Percentiles rank a stretch among this genome's conserved stretches.
Conservation (phyloP, 2,329 filamentous ascomycete species). For the Tothia fuscella region DNA sequence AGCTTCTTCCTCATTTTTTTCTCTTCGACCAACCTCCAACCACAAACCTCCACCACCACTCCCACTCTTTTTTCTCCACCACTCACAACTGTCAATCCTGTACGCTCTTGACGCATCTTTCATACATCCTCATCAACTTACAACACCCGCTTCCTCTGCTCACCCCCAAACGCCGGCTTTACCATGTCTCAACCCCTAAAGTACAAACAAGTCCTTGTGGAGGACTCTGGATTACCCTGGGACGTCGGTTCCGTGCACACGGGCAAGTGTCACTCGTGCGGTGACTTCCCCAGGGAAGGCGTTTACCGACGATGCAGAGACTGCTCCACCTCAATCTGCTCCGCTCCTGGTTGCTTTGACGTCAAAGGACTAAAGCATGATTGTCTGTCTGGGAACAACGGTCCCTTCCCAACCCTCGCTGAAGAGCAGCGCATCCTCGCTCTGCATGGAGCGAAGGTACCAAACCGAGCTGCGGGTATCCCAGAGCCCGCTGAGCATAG, state of each 20-base stretch:
- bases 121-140: no score
- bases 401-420: background rate
- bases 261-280: background rate
- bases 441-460: background rate
- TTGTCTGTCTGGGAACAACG: background rate
- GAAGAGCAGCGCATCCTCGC: conserved; percentile 1
- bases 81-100: no score
- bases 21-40: no score
- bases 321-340: background rate
- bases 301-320: background rate
- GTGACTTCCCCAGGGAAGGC: background rate
- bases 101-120: no score
- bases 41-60: no score
- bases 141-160: no score
- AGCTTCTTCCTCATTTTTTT: no score
- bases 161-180: no score
- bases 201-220: no score
- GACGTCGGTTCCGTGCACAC: conserved; percentile 3
- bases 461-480: background rate
- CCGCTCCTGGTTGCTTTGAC: background rate
- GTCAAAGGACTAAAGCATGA: background rate
- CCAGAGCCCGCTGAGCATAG: background rate
- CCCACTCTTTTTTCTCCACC: no score
- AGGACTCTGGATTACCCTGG: no score
- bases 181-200: no score